Evolutionary conservation across 768 basidiomycete species (phyloP).

Genomic region (Porpolomopsis calyptriformis): DNA sequence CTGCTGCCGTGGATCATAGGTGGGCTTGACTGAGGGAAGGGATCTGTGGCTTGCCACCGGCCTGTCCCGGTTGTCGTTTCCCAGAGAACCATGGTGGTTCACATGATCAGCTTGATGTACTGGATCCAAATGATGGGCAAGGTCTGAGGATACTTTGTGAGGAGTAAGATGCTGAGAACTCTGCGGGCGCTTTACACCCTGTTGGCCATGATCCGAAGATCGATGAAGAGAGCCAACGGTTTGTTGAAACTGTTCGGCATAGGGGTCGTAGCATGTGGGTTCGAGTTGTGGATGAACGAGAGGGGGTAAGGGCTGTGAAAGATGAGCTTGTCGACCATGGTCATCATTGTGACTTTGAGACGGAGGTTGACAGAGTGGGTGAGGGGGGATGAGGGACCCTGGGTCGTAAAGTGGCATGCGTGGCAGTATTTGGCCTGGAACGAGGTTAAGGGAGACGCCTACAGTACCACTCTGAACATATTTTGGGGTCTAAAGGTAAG

Average conservation of each 20-base stretch:
- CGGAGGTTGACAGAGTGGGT: not conserved
- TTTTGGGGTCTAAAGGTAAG: not conserved
- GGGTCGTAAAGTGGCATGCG: conserved; percentile 18
- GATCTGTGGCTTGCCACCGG: not conserved
- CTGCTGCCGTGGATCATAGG: not conserved
- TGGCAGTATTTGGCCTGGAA: conserved; percentile 49
- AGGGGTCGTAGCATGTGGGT: not conserved
- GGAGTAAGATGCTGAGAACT: not conserved
- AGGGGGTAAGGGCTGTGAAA: not conserved
- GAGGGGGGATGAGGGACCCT: not conserved
- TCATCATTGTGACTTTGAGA: not conserved
- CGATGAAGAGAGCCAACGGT: not conserved
- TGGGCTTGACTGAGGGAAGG: not conserved
- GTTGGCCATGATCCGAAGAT: not conserved
- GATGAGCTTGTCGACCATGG: not conserved
- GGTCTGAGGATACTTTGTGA: not conserved
- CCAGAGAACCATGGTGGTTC: not conserved
- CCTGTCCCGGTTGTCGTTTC: not conserved
- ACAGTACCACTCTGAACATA: conserved; percentile 1
- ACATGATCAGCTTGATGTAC: not conserved
- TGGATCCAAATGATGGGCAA: not conserved
- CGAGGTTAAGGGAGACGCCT: conserved; percentile 39
- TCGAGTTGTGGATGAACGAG: not conserved
- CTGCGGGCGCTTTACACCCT: not conserved
- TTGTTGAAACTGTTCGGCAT: not conserved